These are phyloP conservation scores for Cystobasidium sp. DNA, from an alignment of 1,284 basidiomycete genomes.

Conservation along the genomic window DNA sequence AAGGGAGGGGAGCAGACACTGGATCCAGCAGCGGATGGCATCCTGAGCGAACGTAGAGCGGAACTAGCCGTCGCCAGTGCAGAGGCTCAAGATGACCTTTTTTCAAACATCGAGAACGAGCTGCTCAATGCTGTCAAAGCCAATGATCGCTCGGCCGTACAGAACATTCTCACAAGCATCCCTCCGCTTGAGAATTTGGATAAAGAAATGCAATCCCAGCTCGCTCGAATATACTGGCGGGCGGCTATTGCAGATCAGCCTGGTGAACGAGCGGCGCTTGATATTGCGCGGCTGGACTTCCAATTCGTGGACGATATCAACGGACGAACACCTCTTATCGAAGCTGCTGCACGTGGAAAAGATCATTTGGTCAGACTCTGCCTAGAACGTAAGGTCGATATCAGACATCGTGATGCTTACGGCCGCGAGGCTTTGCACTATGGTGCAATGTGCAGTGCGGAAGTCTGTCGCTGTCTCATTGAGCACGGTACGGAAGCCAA, in stretches of 20 bases:
- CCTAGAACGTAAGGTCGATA: conserved; percentile 71
- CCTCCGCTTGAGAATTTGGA: conserved; percentile 25
- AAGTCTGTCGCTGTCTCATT: conserved; percentile 77
- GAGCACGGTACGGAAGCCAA: conserved; percentile 70
- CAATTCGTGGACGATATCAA: conserved; percentile 96
- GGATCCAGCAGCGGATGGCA: conserved; percentile 47
- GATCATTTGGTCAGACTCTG: conserved; percentile 81
- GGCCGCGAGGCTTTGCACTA: conserved; percentile 94
- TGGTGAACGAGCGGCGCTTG: conserved; percentile 57
- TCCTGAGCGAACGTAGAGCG: conserved; percentile 35
- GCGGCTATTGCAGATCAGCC: conserved; percentile 73
- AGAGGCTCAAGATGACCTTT: conserved; percentile 60
- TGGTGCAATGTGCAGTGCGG: conserved; percentile 86
- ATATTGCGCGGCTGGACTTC: conserved; percentile 79
- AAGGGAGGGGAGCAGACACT: conserved; percentile 58
- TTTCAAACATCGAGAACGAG: conserved; percentile 84
- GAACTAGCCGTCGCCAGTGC: conserved; percentile 39
- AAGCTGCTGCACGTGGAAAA: conserved; percentile 83
- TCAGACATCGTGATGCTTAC: conserved; percentile 79
- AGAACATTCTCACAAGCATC: conserved; percentile 46
- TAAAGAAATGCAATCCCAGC: conserved; percentile 31
- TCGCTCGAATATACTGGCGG: conserved; percentile 80
- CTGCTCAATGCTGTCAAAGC: conserved; percentile 61
- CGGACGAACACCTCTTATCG: conserved; percentile 91
- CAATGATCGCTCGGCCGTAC: conserved; percentile 45